phyloP scores from a whole-genome alignment of 768 basidiomycete genomes.

The Rhodotorula kratochvilovae region DNA sequence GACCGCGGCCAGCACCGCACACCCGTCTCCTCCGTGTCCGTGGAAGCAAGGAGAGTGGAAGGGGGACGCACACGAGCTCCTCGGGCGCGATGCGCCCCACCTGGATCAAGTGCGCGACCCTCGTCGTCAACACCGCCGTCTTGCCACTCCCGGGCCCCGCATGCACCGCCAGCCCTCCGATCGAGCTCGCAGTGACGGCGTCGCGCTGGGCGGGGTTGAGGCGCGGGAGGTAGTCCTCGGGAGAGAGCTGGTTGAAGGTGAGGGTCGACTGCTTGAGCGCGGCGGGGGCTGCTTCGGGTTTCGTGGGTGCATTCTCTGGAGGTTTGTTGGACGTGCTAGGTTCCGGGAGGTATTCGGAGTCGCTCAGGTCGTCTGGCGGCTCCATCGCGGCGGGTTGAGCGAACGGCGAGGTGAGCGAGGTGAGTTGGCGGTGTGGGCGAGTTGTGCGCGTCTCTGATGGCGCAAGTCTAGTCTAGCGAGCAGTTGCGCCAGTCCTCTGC shows the following conservation, averaged over 20 bases:
- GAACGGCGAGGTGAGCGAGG: neutral
- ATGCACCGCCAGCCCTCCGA: conserved; percentile 35
- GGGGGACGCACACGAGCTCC: conserved; percentile 43
- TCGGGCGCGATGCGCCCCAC: conserved; percentile 43
- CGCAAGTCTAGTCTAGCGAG: too few species aligned
- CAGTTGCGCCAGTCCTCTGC: too few species aligned
- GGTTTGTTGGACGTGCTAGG: neutral
- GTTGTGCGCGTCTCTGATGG: neutral
- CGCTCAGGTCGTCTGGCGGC: conserved; percentile 29
- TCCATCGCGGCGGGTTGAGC: neutral
- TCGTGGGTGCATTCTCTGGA: neutral
- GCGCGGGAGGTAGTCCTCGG: neutral
- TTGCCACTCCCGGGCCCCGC: conserved; percentile 45
- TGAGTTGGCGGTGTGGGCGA: neutral
- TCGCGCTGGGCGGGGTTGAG: conserved; percentile 20
- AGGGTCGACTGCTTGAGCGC: neutral
- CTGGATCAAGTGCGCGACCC: conserved; percentile 49
- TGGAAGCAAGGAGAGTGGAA: neutral
- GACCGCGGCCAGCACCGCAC: too few species aligned
- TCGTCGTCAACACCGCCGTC: conserved; percentile 49
- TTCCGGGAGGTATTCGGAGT: conserved; percentile 11
- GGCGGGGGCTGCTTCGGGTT: neutral
- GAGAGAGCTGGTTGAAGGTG: neutral
- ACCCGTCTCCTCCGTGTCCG: too few species aligned
- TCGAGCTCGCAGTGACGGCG: conserved; percentile 18